A percentile compares a stretch with the other conserved stretches of the same genome.
Conservation (phyloP, 2,329 filamentous ascomycete species). For the Penicillium sp. region DNA sequence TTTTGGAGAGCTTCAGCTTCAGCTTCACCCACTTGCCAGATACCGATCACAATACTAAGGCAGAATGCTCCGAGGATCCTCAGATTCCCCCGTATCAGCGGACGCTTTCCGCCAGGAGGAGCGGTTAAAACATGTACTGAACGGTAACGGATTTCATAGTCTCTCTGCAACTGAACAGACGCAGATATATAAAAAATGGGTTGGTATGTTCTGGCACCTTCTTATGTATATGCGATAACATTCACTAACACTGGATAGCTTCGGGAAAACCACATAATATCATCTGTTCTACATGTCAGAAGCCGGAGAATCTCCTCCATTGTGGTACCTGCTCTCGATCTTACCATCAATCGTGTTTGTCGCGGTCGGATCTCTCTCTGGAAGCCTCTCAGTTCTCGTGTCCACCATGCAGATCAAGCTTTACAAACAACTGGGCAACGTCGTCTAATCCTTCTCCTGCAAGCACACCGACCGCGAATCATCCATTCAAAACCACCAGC, state of each 20-base stretch:
- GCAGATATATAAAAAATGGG: constrained; percentile 37
- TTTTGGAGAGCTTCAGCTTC: not conserved
- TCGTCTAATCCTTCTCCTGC: constrained; percentile 19
- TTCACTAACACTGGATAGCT: constrained; percentile 21
- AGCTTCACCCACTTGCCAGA: not conserved
- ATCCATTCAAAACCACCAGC: not conserved
- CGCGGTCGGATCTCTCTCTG: constrained; percentile 1
- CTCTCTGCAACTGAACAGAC: constrained; percentile 26
- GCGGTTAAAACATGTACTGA: not conserved
- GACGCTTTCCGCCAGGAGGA: not conserved
- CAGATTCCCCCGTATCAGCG: not conserved
- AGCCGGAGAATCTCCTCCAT: constrained; percentile 31
- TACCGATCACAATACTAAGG: not conserved
- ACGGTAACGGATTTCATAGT: not conserved
- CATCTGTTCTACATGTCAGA: constrained; percentile 34
- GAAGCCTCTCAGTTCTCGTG: constrained; percentile 28
- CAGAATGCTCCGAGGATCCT: not conserved
- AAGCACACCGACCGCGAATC: constrained; percentile 16
- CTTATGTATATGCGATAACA: not conserved
- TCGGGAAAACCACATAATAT: constrained; percentile 37
- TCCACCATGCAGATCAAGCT: constrained; percentile 31
- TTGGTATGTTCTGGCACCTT: constrained; percentile 24
- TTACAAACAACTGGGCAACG: constrained; percentile 16
- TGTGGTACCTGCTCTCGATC: constrained; percentile 40
- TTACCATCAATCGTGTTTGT: constrained; percentile 35